These are phyloP conservation scores for Acanthochlamys bracteata DNA, from an alignment of 106 monocot species.

Conservation along the genomic window DNA sequence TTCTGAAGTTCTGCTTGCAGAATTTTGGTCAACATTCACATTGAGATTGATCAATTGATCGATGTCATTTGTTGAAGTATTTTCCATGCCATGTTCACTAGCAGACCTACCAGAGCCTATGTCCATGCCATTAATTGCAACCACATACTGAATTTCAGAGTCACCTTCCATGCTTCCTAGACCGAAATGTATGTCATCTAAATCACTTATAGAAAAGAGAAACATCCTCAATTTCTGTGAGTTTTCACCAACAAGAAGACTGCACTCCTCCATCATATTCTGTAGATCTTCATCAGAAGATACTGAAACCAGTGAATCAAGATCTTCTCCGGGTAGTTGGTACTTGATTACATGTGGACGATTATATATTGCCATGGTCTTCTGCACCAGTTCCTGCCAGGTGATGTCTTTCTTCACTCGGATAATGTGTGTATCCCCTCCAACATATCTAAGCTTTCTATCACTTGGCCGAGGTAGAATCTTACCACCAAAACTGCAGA, in stretches of 20 bases:
- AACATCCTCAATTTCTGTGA: constrained; percentile 82
- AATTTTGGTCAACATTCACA: constrained; percentile 25
- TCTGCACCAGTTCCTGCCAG: constrained; percentile 77
- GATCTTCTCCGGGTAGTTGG: constrained; percentile 86
- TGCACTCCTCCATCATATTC: constrained; percentile 95
- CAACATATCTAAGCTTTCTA: constrained; percentile 89
- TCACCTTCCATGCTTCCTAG: constrained; percentile 53
- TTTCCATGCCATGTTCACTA: constrained; percentile 39
- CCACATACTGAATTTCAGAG: constrained; percentile 62
- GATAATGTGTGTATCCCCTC: constrained; percentile 80
- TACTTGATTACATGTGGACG: constrained; percentile 71
- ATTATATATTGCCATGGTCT: constrained; percentile 40
- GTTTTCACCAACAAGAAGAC: constrained; percentile 41
- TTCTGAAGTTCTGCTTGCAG: constrained; percentile 15
- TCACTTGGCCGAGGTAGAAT: constrained; percentile 88
- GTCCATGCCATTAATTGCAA: constrained; percentile 91
- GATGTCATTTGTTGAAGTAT: constrained; percentile 39
- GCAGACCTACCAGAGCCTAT: constrained; percentile 27
- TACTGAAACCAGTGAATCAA: constrained; percentile 88
- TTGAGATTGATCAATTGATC: constrained; percentile 65
- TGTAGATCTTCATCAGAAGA: constrained; percentile 85
- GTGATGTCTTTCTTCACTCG: constrained; percentile 53
- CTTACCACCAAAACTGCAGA: constrained; percentile 87
- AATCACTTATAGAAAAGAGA: constrained; percentile 59
- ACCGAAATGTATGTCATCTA: constrained; percentile 36